Percentiles rank a stretch among this genome's conserved stretches.
Evolutionary conservation across 2,329 filamentous ascomycete genomes (phyloP).

Genomic region (Pyrenophora tritici-repentis): DNA sequence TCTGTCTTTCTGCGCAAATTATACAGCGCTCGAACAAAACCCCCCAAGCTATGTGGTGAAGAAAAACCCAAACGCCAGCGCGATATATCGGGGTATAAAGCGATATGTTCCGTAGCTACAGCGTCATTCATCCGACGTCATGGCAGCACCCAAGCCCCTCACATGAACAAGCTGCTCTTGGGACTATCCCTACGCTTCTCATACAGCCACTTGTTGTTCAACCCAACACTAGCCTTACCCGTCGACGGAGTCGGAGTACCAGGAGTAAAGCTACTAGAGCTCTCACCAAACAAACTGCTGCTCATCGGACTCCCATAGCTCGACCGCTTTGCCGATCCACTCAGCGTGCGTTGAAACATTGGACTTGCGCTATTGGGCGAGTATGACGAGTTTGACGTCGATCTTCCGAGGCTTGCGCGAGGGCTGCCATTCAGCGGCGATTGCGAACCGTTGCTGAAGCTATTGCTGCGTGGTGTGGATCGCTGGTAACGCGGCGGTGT

Average conservation of each 20-base stretch:
- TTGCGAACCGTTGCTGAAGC: slow-evolving; percentile 54
- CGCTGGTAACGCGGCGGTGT: slow-evolving; percentile 87
- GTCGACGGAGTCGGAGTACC: slow-evolving; percentile 68
- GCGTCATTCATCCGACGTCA: neutral
- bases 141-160: neutral
- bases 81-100: slow-evolving; percentile 43
- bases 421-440: slow-evolving; percentile 66
- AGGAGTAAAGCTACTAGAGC: slow-evolving; percentile 54
- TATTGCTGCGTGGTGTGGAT: slow-evolving; percentile 69
- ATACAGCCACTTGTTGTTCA: slow-evolving; percentile 96
- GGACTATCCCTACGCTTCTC: slow-evolving; percentile 71
- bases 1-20: neutral
- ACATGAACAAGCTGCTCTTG: slow-evolving; percentile 38
- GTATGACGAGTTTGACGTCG: slow-evolving; percentile 51
- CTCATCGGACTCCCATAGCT: slow-evolving; percentile 63
- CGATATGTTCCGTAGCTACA: slow-evolving; percentile 17
- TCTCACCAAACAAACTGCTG: slow-evolving; percentile 39
- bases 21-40: slow-evolving; percentile 3
- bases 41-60: slow-evolving; percentile 1
- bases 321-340: slow-evolving; percentile 58
- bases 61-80: slow-evolving; percentile 25
- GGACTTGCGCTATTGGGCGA: slow-evolving; percentile 47
- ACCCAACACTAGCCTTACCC: slow-evolving; percentile 68
- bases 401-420: slow-evolving; percentile 30
- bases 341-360: slow-evolving; percentile 70